Percentiles rank a stretch among this genome's conserved stretches.
These are phyloP conservation scores for Amanita subjunquillea DNA, from an alignment of 768 basidiomycete genomes.

Conservation along the genomic window DNA sequence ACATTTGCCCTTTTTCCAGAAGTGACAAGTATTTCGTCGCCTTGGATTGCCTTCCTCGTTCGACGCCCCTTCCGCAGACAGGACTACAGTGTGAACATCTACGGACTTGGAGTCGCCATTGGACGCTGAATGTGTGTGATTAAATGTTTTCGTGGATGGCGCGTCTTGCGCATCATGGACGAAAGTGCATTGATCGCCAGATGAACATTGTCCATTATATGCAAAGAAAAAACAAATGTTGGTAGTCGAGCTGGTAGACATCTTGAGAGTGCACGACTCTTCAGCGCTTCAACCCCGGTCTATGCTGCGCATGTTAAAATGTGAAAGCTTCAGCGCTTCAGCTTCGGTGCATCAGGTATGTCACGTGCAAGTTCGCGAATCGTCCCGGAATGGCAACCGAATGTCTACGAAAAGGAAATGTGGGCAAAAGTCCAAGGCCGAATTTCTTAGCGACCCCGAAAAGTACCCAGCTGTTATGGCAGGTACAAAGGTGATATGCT, in stretches of 20 bases:
- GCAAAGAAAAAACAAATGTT: not conserved
- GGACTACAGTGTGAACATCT: not conserved
- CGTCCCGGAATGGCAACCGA: too few species aligned
- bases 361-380: too few species aligned
- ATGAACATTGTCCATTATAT: not conserved
- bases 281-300: not conserved
- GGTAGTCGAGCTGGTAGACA: not conserved
- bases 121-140: not conserved
- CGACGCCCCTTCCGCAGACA: not conserved
- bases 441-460: too few species aligned
- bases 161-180: not conserved
- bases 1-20: slow-evolving; percentile 4
- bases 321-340: too few species aligned
- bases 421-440: too few species aligned
- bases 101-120: not conserved
- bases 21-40: not conserved
- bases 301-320: not conserved
- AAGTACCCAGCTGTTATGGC: too few species aligned
- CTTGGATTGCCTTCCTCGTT: not conserved
- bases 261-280: not conserved
- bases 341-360: too few species aligned
- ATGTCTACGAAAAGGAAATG: too few species aligned
- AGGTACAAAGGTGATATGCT: too few species aligned
- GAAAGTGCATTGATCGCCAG: slow-evolving; percentile 4
- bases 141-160: not conserved